Percentiles rank a stretch among this genome's conserved stretches.
These are phyloP conservation scores for Metarhizium rileyi DNA, from an alignment of 2,329 filamentous ascomycete genomes.

Conservation along the genomic window DNA sequence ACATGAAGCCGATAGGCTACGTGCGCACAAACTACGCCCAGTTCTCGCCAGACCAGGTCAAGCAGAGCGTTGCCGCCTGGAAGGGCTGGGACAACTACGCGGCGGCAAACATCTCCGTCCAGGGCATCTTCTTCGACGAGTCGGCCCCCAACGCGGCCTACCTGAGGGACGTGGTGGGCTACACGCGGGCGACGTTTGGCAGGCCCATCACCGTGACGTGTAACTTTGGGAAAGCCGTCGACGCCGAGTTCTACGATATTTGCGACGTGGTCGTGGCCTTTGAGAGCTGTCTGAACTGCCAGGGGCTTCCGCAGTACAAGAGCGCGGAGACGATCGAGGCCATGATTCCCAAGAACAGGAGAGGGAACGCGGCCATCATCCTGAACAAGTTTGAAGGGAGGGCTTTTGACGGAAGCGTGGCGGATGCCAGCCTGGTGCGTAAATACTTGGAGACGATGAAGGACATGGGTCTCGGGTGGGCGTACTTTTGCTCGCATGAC, in stretches of 20 bases:
- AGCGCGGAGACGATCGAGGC: constrained; percentile 9
- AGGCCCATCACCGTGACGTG: constrained; percentile 11
- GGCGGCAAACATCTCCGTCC: constrained; percentile 8
- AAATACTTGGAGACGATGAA: neutral
- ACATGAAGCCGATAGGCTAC: constrained; percentile 16
- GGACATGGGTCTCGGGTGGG: constrained; percentile 2
- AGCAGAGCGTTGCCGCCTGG: constrained; percentile 13
- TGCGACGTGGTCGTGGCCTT: constrained; percentile 17
- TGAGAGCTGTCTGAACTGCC: constrained; percentile 15
- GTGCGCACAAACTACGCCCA: constrained; percentile 13
- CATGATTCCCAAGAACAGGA: constrained; percentile 8
- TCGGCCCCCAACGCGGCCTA: constrained; percentile 8
- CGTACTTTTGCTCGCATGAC: constrained; percentile 3
- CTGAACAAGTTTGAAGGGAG: constrained; percentile 12
- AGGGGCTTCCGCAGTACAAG: constrained; percentile 9
- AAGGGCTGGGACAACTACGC: constrained; percentile 11
- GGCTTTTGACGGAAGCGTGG: constrained; percentile 6
- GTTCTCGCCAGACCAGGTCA: constrained; percentile 11
- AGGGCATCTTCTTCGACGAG: constrained; percentile 17
- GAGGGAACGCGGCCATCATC: constrained; percentile 9
- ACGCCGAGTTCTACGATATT: constrained; percentile 12
- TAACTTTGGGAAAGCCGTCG: constrained; percentile 13
- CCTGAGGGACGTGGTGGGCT: constrained; percentile 10
- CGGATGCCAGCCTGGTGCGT: constrained; percentile 1
- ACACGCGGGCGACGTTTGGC: constrained; percentile 6